A percentile compares a stretch with the other conserved stretches of the same genome.
These are phyloP conservation scores for Aspergillus coremiiformis DNA, from an alignment of 495 filamentous ascomycete genomes.

Conservation along the genomic window DNA sequence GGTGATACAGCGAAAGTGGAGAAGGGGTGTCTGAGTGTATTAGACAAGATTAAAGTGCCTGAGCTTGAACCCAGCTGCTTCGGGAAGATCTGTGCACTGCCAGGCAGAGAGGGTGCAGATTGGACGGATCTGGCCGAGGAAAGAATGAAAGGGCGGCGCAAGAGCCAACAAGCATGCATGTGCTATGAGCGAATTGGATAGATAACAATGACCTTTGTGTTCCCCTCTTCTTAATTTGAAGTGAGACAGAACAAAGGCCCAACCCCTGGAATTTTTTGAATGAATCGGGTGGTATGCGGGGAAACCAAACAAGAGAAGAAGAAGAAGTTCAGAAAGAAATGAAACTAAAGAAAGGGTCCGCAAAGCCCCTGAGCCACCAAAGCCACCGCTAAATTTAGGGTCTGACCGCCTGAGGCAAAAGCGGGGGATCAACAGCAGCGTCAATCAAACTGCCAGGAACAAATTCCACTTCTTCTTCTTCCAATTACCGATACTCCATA, in stretches of 20 bases:
- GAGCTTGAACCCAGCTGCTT: conserved; percentile 6
- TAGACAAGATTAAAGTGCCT: conserved; percentile 15
- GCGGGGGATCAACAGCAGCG: conserved; percentile 12
- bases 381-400: neutral
- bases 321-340: conserved; percentile 2
- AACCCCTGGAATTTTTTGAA: conserved; percentile 7
- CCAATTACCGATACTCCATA: neutral
- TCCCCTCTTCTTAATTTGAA: neutral
- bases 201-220: neutral
- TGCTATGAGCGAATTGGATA: conserved; percentile 17
- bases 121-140: conserved; percentile 29
- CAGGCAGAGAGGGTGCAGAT: conserved; percentile 9
- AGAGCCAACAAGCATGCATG: conserved; percentile 31
- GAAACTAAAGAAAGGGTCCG: conserved; percentile 4
- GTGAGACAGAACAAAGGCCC: conserved; percentile 5
- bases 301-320: conserved; percentile 6
- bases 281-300: conserved; percentile 9
- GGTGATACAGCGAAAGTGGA: conserved; percentile 21
- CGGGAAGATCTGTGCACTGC: conserved; percentile 21
- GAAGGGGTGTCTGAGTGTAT: conserved; percentile 19
- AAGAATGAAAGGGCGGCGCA: conserved; percentile 27
- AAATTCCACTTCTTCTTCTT: neutral
- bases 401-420: conserved; percentile 1
- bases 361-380: neutral
- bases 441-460: neutral